Conservation (phyloP, 2,329 filamentous ascomycete genomes). For the Dothiorella sarmentorum region DNA sequence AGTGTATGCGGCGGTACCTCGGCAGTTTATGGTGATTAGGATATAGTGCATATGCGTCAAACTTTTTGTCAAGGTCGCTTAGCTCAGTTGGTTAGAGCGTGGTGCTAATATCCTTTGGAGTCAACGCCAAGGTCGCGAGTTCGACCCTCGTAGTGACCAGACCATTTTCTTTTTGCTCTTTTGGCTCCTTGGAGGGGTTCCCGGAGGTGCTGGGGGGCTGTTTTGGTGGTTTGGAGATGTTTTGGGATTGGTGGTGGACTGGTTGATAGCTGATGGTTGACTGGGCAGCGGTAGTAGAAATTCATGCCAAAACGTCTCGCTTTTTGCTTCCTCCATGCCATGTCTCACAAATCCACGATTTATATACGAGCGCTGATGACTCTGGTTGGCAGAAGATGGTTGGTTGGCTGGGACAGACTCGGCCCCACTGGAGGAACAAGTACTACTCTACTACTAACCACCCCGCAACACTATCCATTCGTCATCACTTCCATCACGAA, state of each 20-base stretch:
- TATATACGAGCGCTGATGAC: too few relatives aligned
- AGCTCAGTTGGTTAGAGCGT: constrained; percentile 19
- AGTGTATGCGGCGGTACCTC: too few relatives aligned
- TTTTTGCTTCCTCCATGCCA: background rate
- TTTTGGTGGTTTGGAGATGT: background rate
- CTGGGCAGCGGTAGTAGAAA: too few relatives aligned
- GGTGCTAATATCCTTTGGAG: constrained; percentile 7
- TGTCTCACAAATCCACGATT: too few relatives aligned
- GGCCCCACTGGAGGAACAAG: background rate
- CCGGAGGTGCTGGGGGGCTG: background rate
- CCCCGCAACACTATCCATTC: background rate
- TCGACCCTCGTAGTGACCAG: constrained; percentile 17
- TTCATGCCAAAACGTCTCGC: background rate
- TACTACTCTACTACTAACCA: background rate
- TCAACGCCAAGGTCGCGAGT: constrained; percentile 17
- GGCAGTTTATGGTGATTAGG: too few relatives aligned
- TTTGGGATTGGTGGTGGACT: background rate
- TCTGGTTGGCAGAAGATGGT: too few relatives aligned
- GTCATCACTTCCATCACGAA: background rate
- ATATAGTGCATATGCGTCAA: too few relatives aligned
- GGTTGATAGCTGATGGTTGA: background rate
- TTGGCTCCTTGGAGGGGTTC: background rate
- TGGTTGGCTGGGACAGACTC: background rate
- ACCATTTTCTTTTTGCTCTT: background rate
- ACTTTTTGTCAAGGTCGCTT: background rate